Evolutionary conservation across 116 monocot species (phyloP), one percentile per base, ranked within the genome.

Genomic region (Posidonia oceanica): DNA sequence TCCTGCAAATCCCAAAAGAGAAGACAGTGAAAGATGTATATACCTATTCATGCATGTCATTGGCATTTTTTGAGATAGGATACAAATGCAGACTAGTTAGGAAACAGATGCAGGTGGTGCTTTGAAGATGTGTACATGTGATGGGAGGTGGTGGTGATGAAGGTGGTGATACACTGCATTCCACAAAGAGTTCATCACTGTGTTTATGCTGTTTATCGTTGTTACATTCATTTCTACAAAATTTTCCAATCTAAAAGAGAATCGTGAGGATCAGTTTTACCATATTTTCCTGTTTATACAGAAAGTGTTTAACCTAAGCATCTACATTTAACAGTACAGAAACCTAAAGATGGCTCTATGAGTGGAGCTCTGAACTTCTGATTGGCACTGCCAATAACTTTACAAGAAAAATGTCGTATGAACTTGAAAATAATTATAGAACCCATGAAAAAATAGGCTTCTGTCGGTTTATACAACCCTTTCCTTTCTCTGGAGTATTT

Each of bases 21-120:
- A 22, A 68, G 68, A 11, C 12, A 20, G 29, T 53, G 53, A 68
- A 54, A 52, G 68, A 68, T 68, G 68, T 68, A 68, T 29, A 68
- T 68, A 68, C 54, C 15, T 15, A 66, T 42, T 23, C 51, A 68
- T n/a, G 21, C 3, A 29, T 22, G 20, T 40, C 20, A 29, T 54
- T 68, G 68, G 36, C 52, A 68, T 52, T 68, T 53, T 63, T 53
- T 18, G 23, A 63, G 51, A 52, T 21, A 68, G 36, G 52, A 52
- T 36, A 64, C 64, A 64, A 40, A 39, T 64, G 64, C 14, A 64
- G 37, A 39, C 64, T 40, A n/a, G 13, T 37, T 40, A 39, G 64
- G 36, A 53, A 23, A 22, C 67, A 68, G 52, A 52, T 53, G 52
- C 52, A 68, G 67, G 14, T 48, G 21, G 29, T 52, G 68, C 7